phyloP scores from a whole-genome alignment of 768 basidiomycete genomes.

The Rhodotorula kratochvilovae region DNA sequence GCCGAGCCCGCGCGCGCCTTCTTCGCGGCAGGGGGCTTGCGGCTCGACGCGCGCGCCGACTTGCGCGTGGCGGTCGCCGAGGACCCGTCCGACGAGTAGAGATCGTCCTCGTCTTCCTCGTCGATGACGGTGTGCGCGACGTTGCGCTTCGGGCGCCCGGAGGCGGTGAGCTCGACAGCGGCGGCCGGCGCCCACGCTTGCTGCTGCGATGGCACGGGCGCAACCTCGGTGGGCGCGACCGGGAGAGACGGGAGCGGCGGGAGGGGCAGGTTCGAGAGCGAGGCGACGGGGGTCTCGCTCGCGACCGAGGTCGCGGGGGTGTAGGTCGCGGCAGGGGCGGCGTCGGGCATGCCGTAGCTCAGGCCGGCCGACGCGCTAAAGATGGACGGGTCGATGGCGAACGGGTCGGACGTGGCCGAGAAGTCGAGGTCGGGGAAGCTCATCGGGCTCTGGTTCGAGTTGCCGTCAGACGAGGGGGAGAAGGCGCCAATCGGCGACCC shows the following conservation, averaged over 20 bases:
- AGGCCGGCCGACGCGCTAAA: constrained; percentile 2
- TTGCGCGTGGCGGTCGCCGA: background rate
- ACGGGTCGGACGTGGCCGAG: constrained; percentile 2
- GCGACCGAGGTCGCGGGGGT: background rate
- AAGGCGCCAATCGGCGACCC: constrained; percentile 35
- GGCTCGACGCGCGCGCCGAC: background rate
- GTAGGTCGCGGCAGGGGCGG: background rate
- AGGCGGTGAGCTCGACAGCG: background rate
- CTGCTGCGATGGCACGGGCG: background rate
- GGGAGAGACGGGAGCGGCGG: background rate
- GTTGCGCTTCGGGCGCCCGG: constrained; percentile 27
- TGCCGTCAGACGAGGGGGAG: constrained; percentile 28
- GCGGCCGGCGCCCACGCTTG: background rate
- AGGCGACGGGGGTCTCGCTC: constrained; percentile 3
- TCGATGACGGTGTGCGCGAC: constrained; percentile 9
- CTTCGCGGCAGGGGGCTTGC: constrained; percentile 10
- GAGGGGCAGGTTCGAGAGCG: constrained; percentile 6
- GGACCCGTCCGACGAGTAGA: constrained; percentile 8
- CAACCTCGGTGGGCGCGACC: background rate
- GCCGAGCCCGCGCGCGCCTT: constrained; percentile 16
- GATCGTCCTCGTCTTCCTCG: constrained; percentile 15
- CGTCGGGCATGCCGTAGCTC: background rate
- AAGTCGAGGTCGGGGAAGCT: constrained; percentile 35
- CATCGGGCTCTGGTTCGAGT: constrained; percentile 23
- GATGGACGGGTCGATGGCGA: constrained; percentile 32